Percentiles rank a stretch among this genome's conserved stretches.
Conservation (phyloP, 129 eudicot species). For the Flaveria sonorensis region DNA sequence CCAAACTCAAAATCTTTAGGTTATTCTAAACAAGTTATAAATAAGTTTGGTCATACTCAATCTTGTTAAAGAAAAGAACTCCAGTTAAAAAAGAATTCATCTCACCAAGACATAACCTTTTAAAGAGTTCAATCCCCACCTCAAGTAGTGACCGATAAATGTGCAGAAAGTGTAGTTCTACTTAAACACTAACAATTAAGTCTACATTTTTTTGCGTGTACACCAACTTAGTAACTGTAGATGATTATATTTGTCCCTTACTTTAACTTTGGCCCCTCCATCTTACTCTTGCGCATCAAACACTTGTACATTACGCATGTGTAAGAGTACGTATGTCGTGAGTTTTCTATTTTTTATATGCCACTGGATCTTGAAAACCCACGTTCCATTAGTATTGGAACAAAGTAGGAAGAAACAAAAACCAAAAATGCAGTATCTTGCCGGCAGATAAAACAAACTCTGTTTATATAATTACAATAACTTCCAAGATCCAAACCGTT, state of each 20-base stretch:
- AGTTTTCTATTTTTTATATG: constrained; percentile 13
- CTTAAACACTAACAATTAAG: constrained; percentile 12
- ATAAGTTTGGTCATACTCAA: constrained; percentile 8
- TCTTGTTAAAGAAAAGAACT: not conserved
- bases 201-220: constrained; percentile 15
- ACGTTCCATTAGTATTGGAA: constrained; percentile 23
- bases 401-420: constrained; percentile 12
- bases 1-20: not conserved
- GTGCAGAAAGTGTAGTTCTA: not conserved
- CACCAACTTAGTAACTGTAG: constrained; percentile 14
- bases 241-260: constrained; percentile 11
- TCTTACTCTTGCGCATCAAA: not conserved
- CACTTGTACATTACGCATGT: not conserved
- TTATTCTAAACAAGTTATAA: not conserved
- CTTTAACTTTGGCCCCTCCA: not conserved
- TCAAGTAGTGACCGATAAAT: not conserved
- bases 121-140: not conserved
- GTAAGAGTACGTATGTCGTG: not conserved
- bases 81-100: constrained; percentile 1
- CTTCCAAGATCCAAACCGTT: constrained; percentile 14
- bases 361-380: constrained; percentile 22
- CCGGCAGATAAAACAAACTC: constrained; percentile 49
- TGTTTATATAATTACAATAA: constrained; percentile 1
- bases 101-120: constrained; percentile 2
- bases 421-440: constrained; percentile 15